Percentiles rank a stretch among this genome's conserved stretches.
Evolutionary conservation across 176 grass and related monocot genomes (phyloP).

Genomic region (Pontederia paniculata): DNA sequence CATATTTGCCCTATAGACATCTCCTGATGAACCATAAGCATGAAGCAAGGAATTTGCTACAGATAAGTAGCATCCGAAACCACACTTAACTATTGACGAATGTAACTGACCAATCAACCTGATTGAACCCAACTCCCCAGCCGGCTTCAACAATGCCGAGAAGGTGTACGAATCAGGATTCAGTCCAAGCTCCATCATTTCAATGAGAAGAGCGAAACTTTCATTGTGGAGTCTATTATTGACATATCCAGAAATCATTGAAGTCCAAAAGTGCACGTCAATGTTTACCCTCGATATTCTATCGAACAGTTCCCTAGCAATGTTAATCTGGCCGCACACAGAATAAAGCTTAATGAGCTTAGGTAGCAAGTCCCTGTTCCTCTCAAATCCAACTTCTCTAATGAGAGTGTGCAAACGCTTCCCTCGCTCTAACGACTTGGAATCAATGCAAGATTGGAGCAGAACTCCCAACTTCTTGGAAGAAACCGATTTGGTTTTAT

Average conservation of each 20-base stretch:
- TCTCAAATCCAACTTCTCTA: constrained; percentile 8
- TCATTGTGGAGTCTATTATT: neutral
- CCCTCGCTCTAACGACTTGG: neutral
- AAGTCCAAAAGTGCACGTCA: constrained; percentile 18
- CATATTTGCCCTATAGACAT: neutral
- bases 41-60: constrained; percentile 19
- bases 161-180: constrained; percentile 16
- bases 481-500: neutral
- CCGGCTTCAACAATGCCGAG: constrained; percentile 12
- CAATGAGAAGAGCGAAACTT: neutral
- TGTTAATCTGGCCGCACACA: constrained; percentile 7
- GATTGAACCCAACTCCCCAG: neutral
- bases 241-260: constrained; percentile 11
- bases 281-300: constrained; percentile 3
- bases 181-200: constrained; percentile 8
- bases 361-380: constrained; percentile 7
- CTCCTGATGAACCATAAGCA: constrained; percentile 15
- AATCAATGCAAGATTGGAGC: constrained; percentile 20
- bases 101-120: neutral
- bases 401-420: constrained; percentile 15
- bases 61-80: neutral
- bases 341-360: constrained; percentile 13
- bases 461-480: constrained; percentile 4
- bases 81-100: constrained; percentile 4
- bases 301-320: constrained; percentile 11